Base-by-base conservation (phyloP, 148 eudicot species). In the Spergularia bocconei region DNA sequence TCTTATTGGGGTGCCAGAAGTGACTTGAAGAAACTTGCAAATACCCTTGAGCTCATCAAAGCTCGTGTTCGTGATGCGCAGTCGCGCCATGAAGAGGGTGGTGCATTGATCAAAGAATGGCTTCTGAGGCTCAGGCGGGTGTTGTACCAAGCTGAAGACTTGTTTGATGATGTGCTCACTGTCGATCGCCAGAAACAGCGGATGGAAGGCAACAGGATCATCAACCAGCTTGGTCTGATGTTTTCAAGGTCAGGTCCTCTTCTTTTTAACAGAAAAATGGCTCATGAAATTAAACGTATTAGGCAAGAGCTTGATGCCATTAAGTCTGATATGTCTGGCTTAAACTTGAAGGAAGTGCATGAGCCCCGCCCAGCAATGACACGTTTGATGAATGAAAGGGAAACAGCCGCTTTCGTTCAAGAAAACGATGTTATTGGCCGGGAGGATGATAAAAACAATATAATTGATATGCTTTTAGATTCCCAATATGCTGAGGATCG, bases 381-480 rank as follows among this genome's bases (percentile, higher is more conserved):
- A 9, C 51, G 39, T 48, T 25, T 76, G 48, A 13, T 68, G 47
- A 11, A 1, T 5, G 38, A n/a, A 23, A 58, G 79, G 64, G 79
- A 68, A 76, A 76, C 67, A 1, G 25, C 54, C 48, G 68, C 79
- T 58, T 47, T 57, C 56, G 67, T 76, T 5, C 17, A 47, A 47
- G 29, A 25, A 47, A 55, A 58, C 17, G 20, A 58, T 25, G 51
- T 76, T 11, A 52, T 61, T 51, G 69, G 74, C 61, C 50, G 74
- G 23, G 50, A 68, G 2, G 11, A 12, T 47, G 79, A 76, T 38
- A 66, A 55, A 48, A 48, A 47, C 2, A 58, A 57, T 4, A 67
- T 68, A 6, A 61, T 76, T 25, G 57, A 76, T 39, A 57, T 25
- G 73, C 29, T 76, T 16, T 29, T 76, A 23, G 59, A 76, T 67